Base-by-base conservation (phyloP, 108 stramenopile species). In the Fistulifera solaris region DNA sequence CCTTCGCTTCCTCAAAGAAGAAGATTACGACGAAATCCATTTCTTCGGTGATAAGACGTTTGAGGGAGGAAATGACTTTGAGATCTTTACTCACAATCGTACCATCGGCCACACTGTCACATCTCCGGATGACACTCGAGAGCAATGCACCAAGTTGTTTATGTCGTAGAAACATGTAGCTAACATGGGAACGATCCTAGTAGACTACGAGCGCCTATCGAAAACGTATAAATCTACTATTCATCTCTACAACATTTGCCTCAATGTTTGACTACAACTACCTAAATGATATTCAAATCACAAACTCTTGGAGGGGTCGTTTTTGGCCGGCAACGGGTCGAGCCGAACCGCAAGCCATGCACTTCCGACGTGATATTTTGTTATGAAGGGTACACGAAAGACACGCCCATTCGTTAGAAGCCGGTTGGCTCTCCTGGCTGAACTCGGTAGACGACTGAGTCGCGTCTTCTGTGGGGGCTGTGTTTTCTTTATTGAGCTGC, bases 11-110 rank as follows among this genome's bases (percentile, higher is more conserved):
- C 47, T 95, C 50, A 49, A 72, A 16, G 77, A 54, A 17, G 73
- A 40, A 18, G 94, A 95, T 61, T 99, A 85, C 76, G 96, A 99
- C 61, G 95, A 96, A 71, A 81, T 99, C 58, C 97, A 98, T 67
- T 99, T 99, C 68, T 99, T 98, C 62, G 99, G 99, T 7, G 99
- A 99, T 85, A 99, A 99, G 70, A 99, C 97, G 14, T 98, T 96
- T 52, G 77, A 95, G 63, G 99, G 99, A 19, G 99, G 99, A 23
- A 99, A 99, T 59, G 99, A 99, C 69, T 94, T 76, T 71, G 99
- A 98, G 61, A 98, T 99, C 62, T 98, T 96, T 70, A 61, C 71
- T 31, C 78, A 85, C 22, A 86, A 93, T 52, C 73, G 94, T 50
- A 95, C 93, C 1, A 94, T 90, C 56, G 99, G 97, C 7, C 97